These are phyloP conservation scores for Sporisorium exsertum DNA, from an alignment of 1,284 basidiomycete genomes.

Conservation along the genomic window DNA sequence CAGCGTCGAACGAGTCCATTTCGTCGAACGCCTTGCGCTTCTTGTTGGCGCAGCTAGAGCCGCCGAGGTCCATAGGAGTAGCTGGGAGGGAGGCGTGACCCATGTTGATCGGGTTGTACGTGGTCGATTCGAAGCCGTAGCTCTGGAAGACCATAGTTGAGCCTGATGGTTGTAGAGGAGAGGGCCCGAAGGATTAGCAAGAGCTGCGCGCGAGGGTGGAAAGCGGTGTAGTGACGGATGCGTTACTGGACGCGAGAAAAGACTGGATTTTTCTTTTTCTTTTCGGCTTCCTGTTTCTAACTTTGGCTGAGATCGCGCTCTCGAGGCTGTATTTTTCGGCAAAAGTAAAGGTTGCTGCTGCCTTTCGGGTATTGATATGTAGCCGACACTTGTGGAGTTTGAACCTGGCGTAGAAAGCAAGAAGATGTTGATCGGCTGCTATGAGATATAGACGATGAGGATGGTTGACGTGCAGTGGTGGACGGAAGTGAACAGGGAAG, in stretches of 20 bases:
- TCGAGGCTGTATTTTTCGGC: slow-evolving; percentile 3
- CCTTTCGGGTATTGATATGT: not conserved
- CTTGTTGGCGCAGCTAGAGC: slow-evolving; percentile 15
- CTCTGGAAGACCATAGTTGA: slow-evolving; percentile 37
- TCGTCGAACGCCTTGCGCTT: slow-evolving; percentile 48
- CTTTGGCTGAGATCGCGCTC: not conserved
- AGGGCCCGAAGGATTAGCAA: not conserved
- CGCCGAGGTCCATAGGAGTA: slow-evolving; percentile 3
- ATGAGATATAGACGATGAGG: not conserved
- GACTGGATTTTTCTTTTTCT: slow-evolving; percentile 10
- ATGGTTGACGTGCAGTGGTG: not conserved
- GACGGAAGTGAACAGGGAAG: not conserved
- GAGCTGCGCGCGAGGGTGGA: too few species aligned
- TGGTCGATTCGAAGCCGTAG: slow-evolving; percentile 25
- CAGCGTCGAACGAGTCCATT: slow-evolving; percentile 12
- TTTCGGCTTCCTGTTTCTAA: slow-evolving; percentile 1
- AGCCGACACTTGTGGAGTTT: not conserved
- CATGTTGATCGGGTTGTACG: slow-evolving; percentile 39
- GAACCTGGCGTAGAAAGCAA: not conserved
- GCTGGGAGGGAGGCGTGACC: slow-evolving; percentile 14
- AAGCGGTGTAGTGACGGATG: slow-evolving; percentile 27
- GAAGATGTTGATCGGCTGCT: not conserved
- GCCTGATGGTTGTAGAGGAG: not conserved
- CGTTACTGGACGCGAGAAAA: slow-evolving; percentile 25
- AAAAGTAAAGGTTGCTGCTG: not conserved